phyloP scores from a whole-genome alignment of 345 rosid species.

The Rhodamnia rubescens region DNA sequence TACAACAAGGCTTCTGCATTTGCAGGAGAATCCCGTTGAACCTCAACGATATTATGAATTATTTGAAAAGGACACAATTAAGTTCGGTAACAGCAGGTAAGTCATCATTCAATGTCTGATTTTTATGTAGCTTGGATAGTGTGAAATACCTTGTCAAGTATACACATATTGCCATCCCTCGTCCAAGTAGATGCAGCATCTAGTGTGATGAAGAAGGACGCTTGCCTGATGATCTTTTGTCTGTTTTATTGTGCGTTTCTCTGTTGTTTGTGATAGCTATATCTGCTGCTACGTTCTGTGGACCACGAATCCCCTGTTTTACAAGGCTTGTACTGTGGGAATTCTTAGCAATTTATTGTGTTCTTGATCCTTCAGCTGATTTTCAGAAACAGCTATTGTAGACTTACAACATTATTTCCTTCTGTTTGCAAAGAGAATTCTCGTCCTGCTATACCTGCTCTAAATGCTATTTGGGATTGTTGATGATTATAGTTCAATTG shows the following conservation, averaged over 20 bases:
- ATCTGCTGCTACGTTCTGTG: neutral
- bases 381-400: neutral
- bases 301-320: neutral
- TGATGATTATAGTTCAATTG: neutral
- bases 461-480: neutral
- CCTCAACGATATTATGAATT: constrained; percentile 91
- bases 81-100: constrained; percentile 96
- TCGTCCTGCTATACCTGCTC: neutral
- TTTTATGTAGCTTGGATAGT: neutral
- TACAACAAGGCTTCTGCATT: neutral
- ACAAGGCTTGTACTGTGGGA: neutral
- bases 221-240: neutral
- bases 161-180: neutral
- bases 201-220: neutral
- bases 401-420: neutral
- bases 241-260: neutral
- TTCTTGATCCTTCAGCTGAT: neutral
- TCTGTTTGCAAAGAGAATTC: neutral
- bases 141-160: neutral
- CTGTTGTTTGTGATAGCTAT: neutral
- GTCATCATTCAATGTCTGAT: neutral
- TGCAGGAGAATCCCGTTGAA: constrained; percentile 78
- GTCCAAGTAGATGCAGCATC: neutral
- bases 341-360: neutral
- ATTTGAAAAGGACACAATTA: constrained; percentile 84